Evolutionary conservation across 305 asterid genomes (phyloP).

Genomic region (Fraxinus xanthoxyloides): DNA sequence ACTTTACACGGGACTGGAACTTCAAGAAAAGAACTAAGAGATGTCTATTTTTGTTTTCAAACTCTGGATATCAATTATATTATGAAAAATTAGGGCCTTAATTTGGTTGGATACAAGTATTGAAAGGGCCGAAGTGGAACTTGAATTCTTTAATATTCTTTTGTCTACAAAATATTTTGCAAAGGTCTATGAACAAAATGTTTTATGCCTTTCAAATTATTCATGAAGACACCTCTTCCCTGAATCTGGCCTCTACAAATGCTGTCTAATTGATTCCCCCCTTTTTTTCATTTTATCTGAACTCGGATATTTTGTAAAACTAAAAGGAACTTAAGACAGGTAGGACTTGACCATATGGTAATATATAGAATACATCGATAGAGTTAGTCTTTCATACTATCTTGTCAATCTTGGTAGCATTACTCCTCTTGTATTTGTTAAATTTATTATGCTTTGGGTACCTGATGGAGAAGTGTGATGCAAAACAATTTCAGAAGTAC

Average conservation of each 20-base stretch:
- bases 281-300: not conserved
- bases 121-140: not conserved
- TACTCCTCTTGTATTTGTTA: not conserved
- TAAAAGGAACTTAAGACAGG: not conserved
- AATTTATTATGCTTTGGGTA: not conserved
- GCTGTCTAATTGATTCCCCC: not conserved
- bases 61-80: not conserved
- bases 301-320: not conserved
- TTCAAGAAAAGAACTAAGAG: not conserved
- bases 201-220: not conserved
- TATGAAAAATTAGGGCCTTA: not conserved
- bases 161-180: not conserved
- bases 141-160: not conserved
- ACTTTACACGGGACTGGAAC: not conserved
- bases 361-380: not conserved
- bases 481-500: not conserved
- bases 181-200: not conserved
- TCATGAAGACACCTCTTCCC: not conserved
- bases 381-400: not conserved
- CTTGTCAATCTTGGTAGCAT: not conserved
- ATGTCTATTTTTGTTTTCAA: not conserved
- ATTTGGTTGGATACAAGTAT: not conserved
- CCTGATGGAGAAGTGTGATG: not conserved
- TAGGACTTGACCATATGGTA: not conserved
- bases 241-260: not conserved